Conservation (phyloP, 164 flowering plant genomes). For the Santalum album region DNA sequence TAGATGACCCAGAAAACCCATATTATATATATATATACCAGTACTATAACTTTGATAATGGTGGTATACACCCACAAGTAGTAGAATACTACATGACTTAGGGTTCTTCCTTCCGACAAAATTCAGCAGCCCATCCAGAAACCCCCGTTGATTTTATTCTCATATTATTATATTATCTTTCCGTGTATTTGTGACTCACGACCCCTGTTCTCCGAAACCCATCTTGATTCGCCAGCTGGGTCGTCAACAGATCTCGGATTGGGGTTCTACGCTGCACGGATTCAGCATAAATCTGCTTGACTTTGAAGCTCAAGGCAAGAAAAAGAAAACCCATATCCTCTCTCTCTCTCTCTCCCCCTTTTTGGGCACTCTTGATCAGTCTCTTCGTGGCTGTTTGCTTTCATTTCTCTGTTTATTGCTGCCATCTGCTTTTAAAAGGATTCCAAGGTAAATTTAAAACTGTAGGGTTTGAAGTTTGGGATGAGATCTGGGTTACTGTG, state of each 20-base stretch:
- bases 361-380: neutral
- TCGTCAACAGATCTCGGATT: slow-evolving; percentile 15
- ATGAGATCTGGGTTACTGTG: slow-evolving; percentile 9
- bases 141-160: neutral
- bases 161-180: neutral
- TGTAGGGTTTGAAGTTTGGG: slow-evolving; percentile 9
- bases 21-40: too few relatives aligned
- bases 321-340: slow-evolving; percentile 1
- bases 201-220: neutral
- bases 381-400: neutral
- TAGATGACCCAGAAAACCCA: too few relatives aligned
- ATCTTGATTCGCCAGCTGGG: slow-evolving; percentile 17
- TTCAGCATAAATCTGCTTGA: slow-evolving; percentile 13
- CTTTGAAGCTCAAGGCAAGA: slow-evolving; percentile 15
- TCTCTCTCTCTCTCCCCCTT: neutral
- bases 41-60: too few relatives aligned
- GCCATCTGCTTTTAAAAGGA: neutral
- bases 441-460: slow-evolving; percentile 1
- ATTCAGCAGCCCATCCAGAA: too few relatives aligned
- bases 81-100: too few relatives aligned
- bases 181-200: neutral
- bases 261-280: slow-evolving; percentile 5
- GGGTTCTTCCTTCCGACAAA: too few relatives aligned
- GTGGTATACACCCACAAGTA: too few relatives aligned
- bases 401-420: slow-evolving; percentile 1